Conservation (phyloP, 305 asterid species). For the Solanum hybrid region DNA sequence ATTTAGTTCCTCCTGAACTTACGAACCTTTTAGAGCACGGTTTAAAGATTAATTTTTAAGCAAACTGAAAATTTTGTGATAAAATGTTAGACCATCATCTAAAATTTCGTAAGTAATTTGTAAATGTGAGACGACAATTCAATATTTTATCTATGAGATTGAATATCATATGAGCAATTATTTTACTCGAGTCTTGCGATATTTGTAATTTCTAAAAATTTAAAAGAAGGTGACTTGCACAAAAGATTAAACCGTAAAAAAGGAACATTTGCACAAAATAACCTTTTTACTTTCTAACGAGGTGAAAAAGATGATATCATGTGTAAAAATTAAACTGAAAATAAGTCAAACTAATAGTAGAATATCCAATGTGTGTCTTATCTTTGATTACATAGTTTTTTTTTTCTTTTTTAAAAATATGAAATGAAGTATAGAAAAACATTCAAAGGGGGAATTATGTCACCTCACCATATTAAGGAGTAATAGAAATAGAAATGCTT, state of each 20-base stretch:
- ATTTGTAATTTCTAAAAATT: neutral
- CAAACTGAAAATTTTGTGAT: neutral
- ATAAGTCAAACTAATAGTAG: neutral
- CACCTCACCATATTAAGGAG: slow-evolving; percentile 8
- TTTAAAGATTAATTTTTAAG: neutral
- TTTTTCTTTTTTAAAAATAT: neutral
- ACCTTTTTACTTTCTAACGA: neutral
- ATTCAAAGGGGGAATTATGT: slow-evolving; percentile 48
- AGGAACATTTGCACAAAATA: neutral
- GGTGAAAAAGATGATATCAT: neutral
- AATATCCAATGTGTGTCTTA: neutral
- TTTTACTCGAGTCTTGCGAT: neutral
- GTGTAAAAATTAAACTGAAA: neutral
- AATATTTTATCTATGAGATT: neutral
- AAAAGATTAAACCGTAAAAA: neutral
- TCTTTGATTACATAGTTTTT: no score
- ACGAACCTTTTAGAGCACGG: neutral
- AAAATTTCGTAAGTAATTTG: neutral
- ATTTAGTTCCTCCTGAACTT: neutral
- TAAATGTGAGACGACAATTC: neutral
- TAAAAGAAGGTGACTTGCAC: neutral
- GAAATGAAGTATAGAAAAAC: slow-evolving; percentile 2
- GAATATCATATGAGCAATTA: neutral
- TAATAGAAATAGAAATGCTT: neutral
- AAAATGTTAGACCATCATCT: neutral